Evolutionary conservation across 257 asterid genomes (phyloP), one percentile per base, ranked within the genome.

Genomic region (Sherardia arvensis): DNA sequence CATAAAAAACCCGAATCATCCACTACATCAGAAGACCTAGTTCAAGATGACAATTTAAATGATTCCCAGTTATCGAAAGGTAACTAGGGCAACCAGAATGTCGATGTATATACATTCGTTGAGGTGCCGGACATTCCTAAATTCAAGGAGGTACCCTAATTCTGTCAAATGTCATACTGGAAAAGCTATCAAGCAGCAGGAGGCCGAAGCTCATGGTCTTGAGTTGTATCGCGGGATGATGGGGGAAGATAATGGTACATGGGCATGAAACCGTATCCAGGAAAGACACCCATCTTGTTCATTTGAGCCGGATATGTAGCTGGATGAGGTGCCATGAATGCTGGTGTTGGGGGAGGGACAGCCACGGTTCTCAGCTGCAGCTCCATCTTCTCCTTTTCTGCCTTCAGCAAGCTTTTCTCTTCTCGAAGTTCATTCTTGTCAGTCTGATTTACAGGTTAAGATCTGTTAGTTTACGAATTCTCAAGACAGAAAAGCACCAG

Each of bases 201-300:
- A 38, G 97, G 88, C 80, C 93, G 69, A 67, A 84, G 87, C 76
- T 69, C 76, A 34, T 83, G 91, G 79, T 91, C 97, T 73, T 80
- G 86, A 71, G 96, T 81, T 18, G 95, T 81, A 66, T 91, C 96
- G 18, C 92, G 77, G 1, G 77, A 65, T 55, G 90, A 74, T 28
- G 87, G 85, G 7, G 95, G 87, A 54, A 82, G 66, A 76, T 87
- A 91, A 61, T 91, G 97, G 87, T 92, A 84, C 94, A 91, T 88
- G 2, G 97, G 97, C 36, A 85, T 79, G 8, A 80, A 76, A 34
- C 89, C 71, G 77, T 80, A 91, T 74, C 91, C 51, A 1, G 97
- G 97, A 74, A 71, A 83, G 71, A 87, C 77, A 0, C 95, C 59
- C 81, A 90, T 82, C 79, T 90, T 85, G 81, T 77, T 85, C 53